Conservation (phyloP, 257 asterid species). For the Nicotiana noctiflora region DNA sequence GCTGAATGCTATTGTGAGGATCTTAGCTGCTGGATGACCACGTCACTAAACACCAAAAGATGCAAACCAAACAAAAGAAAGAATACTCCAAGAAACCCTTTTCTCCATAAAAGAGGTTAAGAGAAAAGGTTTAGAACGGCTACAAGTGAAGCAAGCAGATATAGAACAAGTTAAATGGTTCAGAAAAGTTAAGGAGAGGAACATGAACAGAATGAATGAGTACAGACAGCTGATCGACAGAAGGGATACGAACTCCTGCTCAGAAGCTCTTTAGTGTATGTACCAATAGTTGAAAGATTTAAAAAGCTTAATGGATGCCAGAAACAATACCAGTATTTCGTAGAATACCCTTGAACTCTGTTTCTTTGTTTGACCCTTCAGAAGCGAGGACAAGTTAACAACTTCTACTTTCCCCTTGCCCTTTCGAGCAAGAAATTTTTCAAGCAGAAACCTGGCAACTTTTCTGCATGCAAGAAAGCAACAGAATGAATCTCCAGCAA, state of each 20-base stretch:
- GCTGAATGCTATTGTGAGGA: neutral
- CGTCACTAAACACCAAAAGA: neutral
- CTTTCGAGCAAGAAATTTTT: constrained; percentile 36
- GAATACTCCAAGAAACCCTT: neutral
- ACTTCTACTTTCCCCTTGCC: constrained; percentile 25
- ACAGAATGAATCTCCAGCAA: neutral
- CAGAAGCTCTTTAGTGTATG: neutral
- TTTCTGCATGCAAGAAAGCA: constrained; percentile 30
- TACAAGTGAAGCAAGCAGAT: neutral
- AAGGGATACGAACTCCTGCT: neutral
- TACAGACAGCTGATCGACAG: neutral
- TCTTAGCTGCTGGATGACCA: too few species aligned
- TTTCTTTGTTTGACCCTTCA: constrained; percentile 49
- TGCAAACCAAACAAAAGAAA: neutral
- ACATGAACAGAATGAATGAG: neutral
- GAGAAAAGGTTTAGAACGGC: neutral
- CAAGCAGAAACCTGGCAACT: constrained; percentile 36
- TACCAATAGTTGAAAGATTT: neutral
- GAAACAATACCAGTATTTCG: constrained; percentile 61
- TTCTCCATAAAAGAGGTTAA: neutral
- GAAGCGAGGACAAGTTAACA: constrained; percentile 34
- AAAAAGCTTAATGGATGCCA: neutral
- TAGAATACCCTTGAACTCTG: constrained; percentile 62
- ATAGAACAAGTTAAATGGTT: neutral
- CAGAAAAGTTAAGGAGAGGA: neutral